Evolutionary conservation across 1,284 basidiomycete species (phyloP).

Genomic region (Ceratorhiza oryzae-sativae): DNA sequence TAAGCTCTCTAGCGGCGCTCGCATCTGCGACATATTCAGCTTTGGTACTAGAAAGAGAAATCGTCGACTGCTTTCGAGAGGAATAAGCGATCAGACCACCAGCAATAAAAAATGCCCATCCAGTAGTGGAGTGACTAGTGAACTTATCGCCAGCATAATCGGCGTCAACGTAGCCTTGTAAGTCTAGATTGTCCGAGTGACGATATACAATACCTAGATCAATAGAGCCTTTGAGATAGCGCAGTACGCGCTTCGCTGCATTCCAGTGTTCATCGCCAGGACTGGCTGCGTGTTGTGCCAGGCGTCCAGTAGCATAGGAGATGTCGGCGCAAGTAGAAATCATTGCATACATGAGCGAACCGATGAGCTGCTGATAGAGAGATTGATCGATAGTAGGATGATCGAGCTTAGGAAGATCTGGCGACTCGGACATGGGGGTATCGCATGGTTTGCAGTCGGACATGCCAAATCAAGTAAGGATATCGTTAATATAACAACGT

Average conservation of each 20-base stretch:
- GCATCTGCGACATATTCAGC: conserved; percentile 52
- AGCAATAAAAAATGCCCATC: background rate
- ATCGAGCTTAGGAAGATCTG: background rate
- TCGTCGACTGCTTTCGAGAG: conserved; percentile 48
- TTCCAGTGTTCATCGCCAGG: conserved; percentile 46
- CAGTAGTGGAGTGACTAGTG: conserved; percentile 20
- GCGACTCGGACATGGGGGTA: conserved; percentile 31
- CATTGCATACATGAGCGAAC: conserved; percentile 45
- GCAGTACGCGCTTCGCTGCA: conserved; percentile 46
- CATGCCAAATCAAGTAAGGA: conserved; percentile 32
- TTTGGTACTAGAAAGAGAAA: conserved; percentile 50
- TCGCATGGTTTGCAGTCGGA: conserved; percentile 33
- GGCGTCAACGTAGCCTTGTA: background rate
- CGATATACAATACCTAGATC: conserved; percentile 41
- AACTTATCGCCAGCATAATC: conserved; percentile 13
- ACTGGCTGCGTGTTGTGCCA: conserved; percentile 45
- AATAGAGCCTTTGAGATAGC: conserved; percentile 54
- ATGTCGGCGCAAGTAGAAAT: conserved; percentile 48
- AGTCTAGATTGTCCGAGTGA: background rate
- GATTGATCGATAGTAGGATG: conserved; percentile 3
- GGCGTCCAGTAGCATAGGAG: conserved; percentile 44
- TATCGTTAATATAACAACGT: conserved; percentile 26
- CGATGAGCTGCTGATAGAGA: conserved; percentile 41
- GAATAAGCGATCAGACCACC: conserved; percentile 9
- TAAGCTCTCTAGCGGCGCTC: conserved; percentile 47